A percentile compares a stretch with the other conserved stretches of the same genome.
These are phyloP conservation scores for Arthroderma uncinatum DNA, from an alignment of 2,329 filamentous ascomycete species.

Conservation along the genomic window DNA sequence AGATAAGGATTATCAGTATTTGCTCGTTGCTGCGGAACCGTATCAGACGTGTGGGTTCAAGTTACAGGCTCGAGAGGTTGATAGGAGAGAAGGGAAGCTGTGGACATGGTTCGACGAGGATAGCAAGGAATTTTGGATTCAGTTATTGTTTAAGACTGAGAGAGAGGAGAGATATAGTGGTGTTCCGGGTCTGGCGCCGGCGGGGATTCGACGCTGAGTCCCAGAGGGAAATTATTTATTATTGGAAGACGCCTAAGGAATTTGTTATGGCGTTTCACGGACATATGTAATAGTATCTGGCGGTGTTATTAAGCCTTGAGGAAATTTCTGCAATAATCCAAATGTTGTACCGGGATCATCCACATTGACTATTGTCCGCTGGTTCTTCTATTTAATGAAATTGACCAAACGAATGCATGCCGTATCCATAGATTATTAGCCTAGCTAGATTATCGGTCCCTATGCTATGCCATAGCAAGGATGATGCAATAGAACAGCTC, in stretches of 20 bases:
- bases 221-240: neutral
- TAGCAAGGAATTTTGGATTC: slow-evolving; percentile 92
- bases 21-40: slow-evolving; percentile 88
- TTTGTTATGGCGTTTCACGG: neutral
- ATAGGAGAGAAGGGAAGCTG: slow-evolving; percentile 74
- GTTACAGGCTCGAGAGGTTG: slow-evolving; percentile 83
- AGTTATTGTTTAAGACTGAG: slow-evolving; percentile 97
- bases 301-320: neutral
- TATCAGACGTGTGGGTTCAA: slow-evolving; percentile 98
- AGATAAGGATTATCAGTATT: slow-evolving; percentile 88
- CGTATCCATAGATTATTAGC: neutral
- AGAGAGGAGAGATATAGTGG: slow-evolving; percentile 76
- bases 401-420: neutral
- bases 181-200: slow-evolving; percentile 52
- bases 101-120: slow-evolving; percentile 96
- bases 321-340: too few relatives aligned
- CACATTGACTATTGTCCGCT: too few relatives aligned
- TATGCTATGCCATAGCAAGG: too few relatives aligned
- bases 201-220: slow-evolving; percentile 22
- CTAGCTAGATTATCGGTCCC: neutral
- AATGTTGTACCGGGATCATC: too few relatives aligned
- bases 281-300: neutral
- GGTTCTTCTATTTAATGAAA: neutral
- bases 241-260: neutral
- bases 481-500: too few relatives aligned